Conservation (phyloP, 1,284 basidiomycete species). For the Vanrija humicola region DNA sequence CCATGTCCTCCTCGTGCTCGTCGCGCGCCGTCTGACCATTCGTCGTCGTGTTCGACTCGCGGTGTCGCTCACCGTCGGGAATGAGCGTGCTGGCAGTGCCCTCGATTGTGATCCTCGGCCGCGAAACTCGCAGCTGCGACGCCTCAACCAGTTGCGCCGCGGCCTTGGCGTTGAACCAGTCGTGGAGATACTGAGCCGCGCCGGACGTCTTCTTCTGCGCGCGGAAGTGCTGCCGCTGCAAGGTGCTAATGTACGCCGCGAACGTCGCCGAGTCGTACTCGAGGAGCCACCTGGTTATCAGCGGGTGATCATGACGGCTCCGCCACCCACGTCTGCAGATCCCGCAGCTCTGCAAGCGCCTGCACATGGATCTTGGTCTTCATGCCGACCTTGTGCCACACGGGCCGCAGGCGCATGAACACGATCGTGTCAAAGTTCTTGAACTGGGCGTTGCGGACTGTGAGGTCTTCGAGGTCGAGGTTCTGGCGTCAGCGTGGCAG, state of each 20-base stretch:
- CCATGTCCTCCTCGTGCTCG: constrained; percentile 43
- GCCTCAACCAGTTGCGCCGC: constrained; percentile 75
- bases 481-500: constrained; percentile 41
- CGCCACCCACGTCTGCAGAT: constrained; percentile 67
- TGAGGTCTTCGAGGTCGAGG: constrained; percentile 92
- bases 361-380: constrained; percentile 87
- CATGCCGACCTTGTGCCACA: constrained; percentile 94
- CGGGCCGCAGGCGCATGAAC: constrained; percentile 79
- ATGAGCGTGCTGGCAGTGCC: constrained; percentile 66
- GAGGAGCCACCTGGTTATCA: constrained; percentile 66
- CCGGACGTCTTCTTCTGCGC: constrained; percentile 40
- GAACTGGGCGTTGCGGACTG: constrained; percentile 90
- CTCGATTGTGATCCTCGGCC: constrained; percentile 47
- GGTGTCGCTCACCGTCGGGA: constrained; percentile 24
- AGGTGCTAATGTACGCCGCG: constrained; percentile 85
- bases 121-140: constrained; percentile 40
- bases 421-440: constrained; percentile 88
- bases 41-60: constrained; percentile 19
- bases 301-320: not conserved
- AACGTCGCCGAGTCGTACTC: constrained; percentile 90
- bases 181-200: constrained; percentile 40
- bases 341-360: constrained; percentile 80
- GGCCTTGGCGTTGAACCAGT: constrained; percentile 56
- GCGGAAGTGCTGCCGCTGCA: constrained; percentile 51
- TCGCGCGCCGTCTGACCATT: constrained; percentile 12